A percentile compares a stretch with the other conserved stretches of the same genome.
Evolutionary conservation across 1,139 yeast genomes (phyloP).

Genomic region (Magnusiomyces magnusii): DNA sequence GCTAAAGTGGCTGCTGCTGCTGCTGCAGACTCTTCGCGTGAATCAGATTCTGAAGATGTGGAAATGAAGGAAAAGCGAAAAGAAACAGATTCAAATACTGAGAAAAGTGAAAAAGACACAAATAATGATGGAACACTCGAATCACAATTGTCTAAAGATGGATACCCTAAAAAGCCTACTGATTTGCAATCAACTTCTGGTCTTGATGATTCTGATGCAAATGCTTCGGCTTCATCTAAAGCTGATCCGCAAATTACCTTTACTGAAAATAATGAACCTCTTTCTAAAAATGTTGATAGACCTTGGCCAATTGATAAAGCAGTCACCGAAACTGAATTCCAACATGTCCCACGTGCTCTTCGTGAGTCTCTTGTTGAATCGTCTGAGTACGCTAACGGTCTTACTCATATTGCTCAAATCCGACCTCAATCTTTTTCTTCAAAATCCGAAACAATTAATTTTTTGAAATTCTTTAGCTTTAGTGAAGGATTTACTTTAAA

Average conservation of each 20-base stretch:
- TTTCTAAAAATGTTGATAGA: not conserved
- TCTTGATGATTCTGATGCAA: not conserved
- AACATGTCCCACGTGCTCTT: constrained; percentile 7
- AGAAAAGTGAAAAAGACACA: not conserved
- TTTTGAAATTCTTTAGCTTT: constrained; percentile 7
- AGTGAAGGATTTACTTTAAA: constrained; percentile 12
- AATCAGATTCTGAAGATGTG: constrained; percentile 2
- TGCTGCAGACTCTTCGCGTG: not conserved
- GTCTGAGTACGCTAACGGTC: constrained; percentile 13
- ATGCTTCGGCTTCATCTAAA: not conserved
- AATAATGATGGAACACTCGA: too few species aligned
- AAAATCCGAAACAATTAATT: constrained; percentile 1
- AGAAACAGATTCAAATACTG: not conserved
- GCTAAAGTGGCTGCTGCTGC: constrained; percentile 1
- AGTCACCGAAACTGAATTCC: constrained; percentile 8
- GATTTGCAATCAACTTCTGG: too few species aligned
- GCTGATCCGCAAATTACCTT: not conserved
- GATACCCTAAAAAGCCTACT: not conserved
- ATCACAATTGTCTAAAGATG: not conserved
- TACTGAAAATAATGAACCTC: not conserved
- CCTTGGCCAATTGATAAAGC: constrained; percentile 15
- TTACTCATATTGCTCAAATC: constrained; percentile 11
- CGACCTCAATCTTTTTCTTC: constrained; percentile 6
- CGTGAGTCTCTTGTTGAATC: constrained; percentile 10
- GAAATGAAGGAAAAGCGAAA: not conserved